Evolutionary conservation across 75 land plant genomes (phyloP).

Genomic region (Pinus tabuliformis): DNA sequence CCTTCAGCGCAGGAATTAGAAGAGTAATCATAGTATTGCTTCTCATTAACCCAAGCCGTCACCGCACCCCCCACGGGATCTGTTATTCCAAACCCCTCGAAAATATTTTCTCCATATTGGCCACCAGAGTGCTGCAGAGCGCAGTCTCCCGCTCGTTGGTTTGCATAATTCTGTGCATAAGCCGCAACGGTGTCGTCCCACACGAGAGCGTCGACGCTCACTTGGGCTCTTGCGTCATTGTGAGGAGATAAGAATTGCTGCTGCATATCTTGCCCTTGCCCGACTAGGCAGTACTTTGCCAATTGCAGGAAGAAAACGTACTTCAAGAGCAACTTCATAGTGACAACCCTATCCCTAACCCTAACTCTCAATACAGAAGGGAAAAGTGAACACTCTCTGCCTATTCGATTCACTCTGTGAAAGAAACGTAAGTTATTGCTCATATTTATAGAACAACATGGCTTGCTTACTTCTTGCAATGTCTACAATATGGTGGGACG

Average conservation of each 20-base stretch:
- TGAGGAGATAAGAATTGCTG: constrained; percentile 19
- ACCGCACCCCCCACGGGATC: constrained; percentile 11
- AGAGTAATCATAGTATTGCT: constrained; percentile 12
- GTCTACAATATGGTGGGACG: no score
- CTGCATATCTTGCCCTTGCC: constrained; percentile 7
- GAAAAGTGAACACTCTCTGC: no score
- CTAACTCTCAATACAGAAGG: no score
- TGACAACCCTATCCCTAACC: no score
- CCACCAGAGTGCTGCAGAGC: constrained; percentile 32
- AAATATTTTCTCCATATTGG: constrained; percentile 56
- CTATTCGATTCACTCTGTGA: no score
- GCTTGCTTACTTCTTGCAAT: no score
- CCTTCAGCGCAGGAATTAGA: constrained; percentile 38
- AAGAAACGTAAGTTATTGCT: no score
- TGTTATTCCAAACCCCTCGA: constrained; percentile 10
- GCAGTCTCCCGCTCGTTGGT: constrained; percentile 26
- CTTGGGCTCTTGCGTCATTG: constrained; percentile 11
- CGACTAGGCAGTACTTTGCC: no score
- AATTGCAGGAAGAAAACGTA: no score
- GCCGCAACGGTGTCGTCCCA: constrained; percentile 43
- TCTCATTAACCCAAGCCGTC: constrained; percentile 27
- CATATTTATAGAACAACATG: no score
- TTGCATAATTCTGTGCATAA: constrained; percentile 43
- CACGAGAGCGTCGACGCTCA: constrained; percentile 17
- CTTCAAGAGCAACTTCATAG: no score